Conservation (phyloP, 257 asterid genomes). For the Nicotiana benthamiana region DNA sequence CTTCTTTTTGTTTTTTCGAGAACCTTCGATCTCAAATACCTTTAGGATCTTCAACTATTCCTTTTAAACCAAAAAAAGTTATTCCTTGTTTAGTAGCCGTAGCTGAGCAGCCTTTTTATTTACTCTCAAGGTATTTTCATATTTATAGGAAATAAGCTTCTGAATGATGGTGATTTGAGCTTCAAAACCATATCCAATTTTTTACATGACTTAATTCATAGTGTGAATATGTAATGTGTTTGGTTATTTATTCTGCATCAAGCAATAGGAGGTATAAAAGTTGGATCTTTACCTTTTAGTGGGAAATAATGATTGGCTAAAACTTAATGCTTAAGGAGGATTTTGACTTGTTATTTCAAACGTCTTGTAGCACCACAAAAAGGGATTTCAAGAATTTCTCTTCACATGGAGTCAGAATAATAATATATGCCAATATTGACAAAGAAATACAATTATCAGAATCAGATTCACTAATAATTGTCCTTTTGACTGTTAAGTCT, state of each 20-base stretch:
- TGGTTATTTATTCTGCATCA: background rate
- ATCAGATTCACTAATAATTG: background rate
- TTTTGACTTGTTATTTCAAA: background rate
- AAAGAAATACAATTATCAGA: background rate
- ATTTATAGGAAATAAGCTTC: background rate
- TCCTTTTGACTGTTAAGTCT: background rate
- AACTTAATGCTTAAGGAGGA: background rate
- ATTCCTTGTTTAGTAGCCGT: too few species aligned
- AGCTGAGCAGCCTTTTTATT: background rate
- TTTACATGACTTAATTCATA: background rate
- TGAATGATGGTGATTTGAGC: background rate
- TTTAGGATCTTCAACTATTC: too few species aligned
- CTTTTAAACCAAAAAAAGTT: too few species aligned
- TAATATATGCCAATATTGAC: conserved; percentile 5
- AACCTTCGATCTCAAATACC: too few species aligned
- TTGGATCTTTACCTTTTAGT: background rate
- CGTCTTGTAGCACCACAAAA: background rate
- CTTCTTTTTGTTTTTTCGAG: too few species aligned
- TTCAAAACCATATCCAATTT: background rate
- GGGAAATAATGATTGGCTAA: background rate
- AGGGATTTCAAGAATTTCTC: background rate
- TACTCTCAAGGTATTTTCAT: background rate
- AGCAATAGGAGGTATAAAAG: background rate
- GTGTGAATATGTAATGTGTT: background rate
- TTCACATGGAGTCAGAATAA: background rate